Evolutionary conservation across 140 eudicot genomes (phyloP).

Genomic region (Stevia rebaudiana): DNA sequence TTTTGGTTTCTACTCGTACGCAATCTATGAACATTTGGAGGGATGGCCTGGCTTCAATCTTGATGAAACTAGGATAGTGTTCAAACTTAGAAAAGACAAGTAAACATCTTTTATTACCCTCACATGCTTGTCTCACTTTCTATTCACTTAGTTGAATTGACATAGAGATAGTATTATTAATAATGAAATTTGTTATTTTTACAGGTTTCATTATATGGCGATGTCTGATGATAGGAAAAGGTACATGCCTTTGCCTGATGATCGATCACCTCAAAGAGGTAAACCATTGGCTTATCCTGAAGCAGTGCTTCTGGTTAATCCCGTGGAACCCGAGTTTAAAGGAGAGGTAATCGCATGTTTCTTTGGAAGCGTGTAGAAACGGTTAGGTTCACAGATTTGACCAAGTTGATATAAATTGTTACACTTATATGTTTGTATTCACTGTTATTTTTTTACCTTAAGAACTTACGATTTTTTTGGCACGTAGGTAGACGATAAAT

Average conservation of each 20-base stretch:
- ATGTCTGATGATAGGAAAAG: slow-evolving; percentile 75
- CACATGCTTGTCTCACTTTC: background rate
- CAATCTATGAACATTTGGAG: slow-evolving; percentile 47
- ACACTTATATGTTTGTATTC: background rate
- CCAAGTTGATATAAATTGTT: background rate
- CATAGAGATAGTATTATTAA: too few species aligned
- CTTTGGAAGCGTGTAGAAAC: background rate
- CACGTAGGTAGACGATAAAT: slow-evolving; percentile 78
- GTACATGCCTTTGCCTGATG: slow-evolving; percentile 75
- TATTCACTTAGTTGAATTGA: background rate
- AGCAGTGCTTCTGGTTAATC: slow-evolving; percentile 77
- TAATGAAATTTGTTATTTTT: background rate
- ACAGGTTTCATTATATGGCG: slow-evolving; percentile 85
- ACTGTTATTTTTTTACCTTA: background rate
- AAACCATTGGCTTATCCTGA: slow-evolving; percentile 69
- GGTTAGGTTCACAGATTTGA: background rate
- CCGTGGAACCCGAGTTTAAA: slow-evolving; percentile 72
- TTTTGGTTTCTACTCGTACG: slow-evolving; percentile 66
- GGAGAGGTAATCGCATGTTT: slow-evolving; percentile 59
- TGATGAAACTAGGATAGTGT: slow-evolving; percentile 54
- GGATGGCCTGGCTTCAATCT: slow-evolving; percentile 68
- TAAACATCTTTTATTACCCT: slow-evolving; percentile 8
- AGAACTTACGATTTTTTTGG: background rate
- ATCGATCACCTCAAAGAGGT: slow-evolving; percentile 49
- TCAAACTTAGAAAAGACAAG: slow-evolving; percentile 52